phyloP scores from a whole-genome alignment of 805 yeast genomes.

The Blastobotrys terrestris region DNA sequence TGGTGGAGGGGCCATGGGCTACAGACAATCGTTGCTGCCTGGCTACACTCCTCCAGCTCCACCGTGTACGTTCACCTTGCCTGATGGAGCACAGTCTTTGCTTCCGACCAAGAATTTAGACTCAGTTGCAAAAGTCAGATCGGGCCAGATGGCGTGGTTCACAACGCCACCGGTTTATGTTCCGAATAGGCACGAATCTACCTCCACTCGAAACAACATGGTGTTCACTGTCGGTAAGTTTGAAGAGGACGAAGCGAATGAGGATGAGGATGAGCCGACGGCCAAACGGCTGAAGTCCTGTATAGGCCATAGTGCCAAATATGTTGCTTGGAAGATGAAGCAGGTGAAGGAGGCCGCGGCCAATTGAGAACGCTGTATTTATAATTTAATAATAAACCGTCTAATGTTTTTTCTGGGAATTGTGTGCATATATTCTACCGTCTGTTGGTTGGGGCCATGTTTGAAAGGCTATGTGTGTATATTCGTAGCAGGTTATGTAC shows the following conservation, averaged over 20 bases:
- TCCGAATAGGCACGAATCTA: constrained; percentile 15
- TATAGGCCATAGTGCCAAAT: constrained; percentile 64
- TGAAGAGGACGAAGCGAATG: constrained; percentile 1
- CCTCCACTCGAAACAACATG: constrained; percentile 13
- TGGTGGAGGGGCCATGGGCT: constrained; percentile 7
- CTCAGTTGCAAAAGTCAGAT: constrained; percentile 15
- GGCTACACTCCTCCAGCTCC: constrained; percentile 28
- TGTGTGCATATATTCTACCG: too few relatives aligned
- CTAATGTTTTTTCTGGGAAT: too few relatives aligned
- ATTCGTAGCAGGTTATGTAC: too few relatives aligned
- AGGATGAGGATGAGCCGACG: constrained; percentile 3
- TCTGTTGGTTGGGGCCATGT: too few relatives aligned
- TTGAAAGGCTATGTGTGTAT: too few relatives aligned
- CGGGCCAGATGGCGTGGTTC: constrained; percentile 23
- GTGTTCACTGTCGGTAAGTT: constrained; percentile 20
- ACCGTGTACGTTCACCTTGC: constrained; percentile 30
- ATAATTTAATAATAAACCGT: not conserved
- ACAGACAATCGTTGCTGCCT: constrained; percentile 6
- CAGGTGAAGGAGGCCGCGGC: constrained; percentile 1
- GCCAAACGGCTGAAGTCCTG: not conserved
- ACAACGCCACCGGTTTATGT: constrained; percentile 23
- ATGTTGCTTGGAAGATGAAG: constrained; percentile 51
- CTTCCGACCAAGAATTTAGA: constrained; percentile 18
- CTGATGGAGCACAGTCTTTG: constrained; percentile 22
- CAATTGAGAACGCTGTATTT: not conserved